Evolutionary conservation across 495 filamentous ascomycete species (phyloP).

Genomic region (Penicillium cosmopolitanum): DNA sequence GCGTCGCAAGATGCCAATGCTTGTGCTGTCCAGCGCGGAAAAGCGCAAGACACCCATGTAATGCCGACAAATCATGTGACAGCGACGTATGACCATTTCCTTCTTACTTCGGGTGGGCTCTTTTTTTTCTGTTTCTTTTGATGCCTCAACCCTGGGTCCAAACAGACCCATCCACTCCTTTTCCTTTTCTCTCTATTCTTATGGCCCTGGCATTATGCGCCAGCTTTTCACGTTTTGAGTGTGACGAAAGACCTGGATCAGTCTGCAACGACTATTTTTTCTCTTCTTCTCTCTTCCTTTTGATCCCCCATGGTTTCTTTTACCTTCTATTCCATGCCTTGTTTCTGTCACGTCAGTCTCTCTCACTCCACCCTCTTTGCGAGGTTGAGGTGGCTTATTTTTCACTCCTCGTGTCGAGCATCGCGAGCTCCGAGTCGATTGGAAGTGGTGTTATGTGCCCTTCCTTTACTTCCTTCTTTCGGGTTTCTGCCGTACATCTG

Average conservation of each 20-base stretch:
- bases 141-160: not conserved
- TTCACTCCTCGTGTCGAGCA: slow-evolving; percentile 8
- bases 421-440: slow-evolving; percentile 10
- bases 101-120: slow-evolving; percentile 14
- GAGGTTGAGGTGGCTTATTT: slow-evolving; percentile 4
- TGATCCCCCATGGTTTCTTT: slow-evolving; percentile 10
- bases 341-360: not conserved
- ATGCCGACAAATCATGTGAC: slow-evolving; percentile 49
- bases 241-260: slow-evolving; percentile 31
- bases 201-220: slow-evolving; percentile 14
- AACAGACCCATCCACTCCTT: slow-evolving; percentile 20
- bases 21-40: slow-evolving; percentile 85
- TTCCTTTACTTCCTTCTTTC: slow-evolving; percentile 11
- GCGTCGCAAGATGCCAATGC: slow-evolving; percentile 79
- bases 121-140: slow-evolving; percentile 8
- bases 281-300: slow-evolving; percentile 17
- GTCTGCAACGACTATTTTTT: slow-evolving; percentile 31
- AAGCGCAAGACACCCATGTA: slow-evolving; percentile 81
- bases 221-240: slow-evolving; percentile 21
- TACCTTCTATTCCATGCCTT: not conserved
- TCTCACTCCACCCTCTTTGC: slow-evolving; percentile 3
- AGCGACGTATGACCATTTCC: slow-evolving; percentile 40
- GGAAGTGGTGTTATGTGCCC: not conserved
- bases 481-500: slow-evolving; percentile 27
- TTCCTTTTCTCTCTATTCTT: slow-evolving; percentile 15